phyloP scores from a whole-genome alignment of 148 eudicot genomes.

The Oxyria digyna region DNA sequence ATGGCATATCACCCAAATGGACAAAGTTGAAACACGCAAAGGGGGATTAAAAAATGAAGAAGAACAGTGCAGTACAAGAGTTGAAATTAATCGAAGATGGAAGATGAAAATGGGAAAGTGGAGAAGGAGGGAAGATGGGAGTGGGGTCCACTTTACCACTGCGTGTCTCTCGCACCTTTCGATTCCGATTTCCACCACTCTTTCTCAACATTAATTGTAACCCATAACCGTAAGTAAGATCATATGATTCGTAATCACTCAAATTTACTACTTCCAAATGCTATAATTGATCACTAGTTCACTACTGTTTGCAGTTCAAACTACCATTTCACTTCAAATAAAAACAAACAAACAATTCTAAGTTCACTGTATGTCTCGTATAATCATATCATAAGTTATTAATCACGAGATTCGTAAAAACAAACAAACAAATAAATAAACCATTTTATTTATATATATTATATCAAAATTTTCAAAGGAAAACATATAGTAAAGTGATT shows the following conservation, averaged over 20 bases:
- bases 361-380: no score
- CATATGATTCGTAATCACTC: not conserved
- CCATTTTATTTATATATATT: no score
- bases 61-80: conserved; percentile 3
- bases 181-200: conserved; percentile 1
- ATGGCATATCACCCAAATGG: conserved; percentile 1
- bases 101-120: not conserved
- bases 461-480: no score
- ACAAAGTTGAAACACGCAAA: not conserved
- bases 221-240: not conserved
- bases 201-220: not conserved
- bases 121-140: not conserved
- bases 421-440: no score
- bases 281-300: not conserved
- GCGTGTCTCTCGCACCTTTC: not conserved
- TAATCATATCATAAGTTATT: no score
- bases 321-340: not conserved
- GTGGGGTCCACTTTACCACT: not conserved
- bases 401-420: no score
- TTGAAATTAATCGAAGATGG: not conserved
- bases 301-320: not conserved
- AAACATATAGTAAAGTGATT: no score
- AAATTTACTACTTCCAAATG: not conserved
- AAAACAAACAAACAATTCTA: no score
- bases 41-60: not conserved